These are phyloP conservation scores for Trichocladium antarcticum DNA, from an alignment of 495 filamentous ascomycete genomes.

Conservation along the genomic window DNA sequence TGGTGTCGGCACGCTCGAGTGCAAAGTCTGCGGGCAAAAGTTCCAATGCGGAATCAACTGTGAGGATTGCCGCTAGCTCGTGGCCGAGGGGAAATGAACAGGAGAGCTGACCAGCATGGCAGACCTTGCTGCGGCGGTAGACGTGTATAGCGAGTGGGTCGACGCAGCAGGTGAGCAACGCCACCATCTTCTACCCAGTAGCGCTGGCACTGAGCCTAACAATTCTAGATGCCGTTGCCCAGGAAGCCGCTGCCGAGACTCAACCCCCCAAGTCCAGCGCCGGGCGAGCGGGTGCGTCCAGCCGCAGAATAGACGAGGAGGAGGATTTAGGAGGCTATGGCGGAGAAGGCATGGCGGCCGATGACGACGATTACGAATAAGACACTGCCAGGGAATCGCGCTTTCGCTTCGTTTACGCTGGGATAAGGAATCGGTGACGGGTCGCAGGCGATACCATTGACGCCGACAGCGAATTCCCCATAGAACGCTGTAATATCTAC, in stretches of 20 bases:
- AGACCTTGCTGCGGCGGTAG: conserved; percentile 83
- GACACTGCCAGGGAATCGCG: background rate
- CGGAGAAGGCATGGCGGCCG: conserved; percentile 33
- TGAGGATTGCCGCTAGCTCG: conserved; percentile 33
- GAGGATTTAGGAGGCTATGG: conserved; percentile 37
- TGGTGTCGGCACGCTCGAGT: conserved; percentile 69
- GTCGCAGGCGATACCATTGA: conserved; percentile 8
- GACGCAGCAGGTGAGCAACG: conserved; percentile 74
- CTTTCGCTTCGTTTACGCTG: background rate
- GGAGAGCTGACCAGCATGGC: background rate
- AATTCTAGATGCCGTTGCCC: conserved; percentile 33
- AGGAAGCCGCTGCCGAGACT: conserved; percentile 22
- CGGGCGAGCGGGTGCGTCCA: conserved; percentile 13
- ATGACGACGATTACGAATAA: conserved; percentile 36
- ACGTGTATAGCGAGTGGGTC: conserved; percentile 97
- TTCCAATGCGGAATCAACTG: conserved; percentile 92
- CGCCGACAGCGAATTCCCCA: background rate
- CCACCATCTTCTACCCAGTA: background rate
- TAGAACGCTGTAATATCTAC: conserved; percentile 3
- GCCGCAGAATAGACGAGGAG: conserved; percentile 17
- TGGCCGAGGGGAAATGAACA: background rate
- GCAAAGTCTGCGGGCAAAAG: conserved; percentile 85
- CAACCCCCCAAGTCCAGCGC: conserved; percentile 3
- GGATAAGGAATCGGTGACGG: background rate
- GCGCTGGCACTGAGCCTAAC: background rate